These are phyloP conservation scores for Trypanosoma scelopori DNA, from an alignment of 208 protist genomes.

Conservation along the genomic window DNA sequence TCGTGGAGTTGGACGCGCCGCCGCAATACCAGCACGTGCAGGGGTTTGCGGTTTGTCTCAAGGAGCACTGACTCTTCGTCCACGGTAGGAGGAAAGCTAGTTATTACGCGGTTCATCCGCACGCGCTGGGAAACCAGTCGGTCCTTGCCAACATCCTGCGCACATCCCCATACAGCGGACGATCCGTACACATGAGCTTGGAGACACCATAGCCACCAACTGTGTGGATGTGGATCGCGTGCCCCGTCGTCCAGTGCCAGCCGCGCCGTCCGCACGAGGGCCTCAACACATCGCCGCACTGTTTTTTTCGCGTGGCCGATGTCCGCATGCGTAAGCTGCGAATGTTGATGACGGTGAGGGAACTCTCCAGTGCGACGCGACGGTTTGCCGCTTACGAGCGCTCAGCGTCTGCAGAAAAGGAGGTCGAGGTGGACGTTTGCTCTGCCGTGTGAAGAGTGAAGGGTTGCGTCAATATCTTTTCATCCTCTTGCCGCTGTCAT, in stretches of 20 bases:
- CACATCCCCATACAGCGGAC: background rate
- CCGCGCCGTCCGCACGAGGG: no score
- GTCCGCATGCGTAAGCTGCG: no score
- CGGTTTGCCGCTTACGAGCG: no score
- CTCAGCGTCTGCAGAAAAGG: no score
- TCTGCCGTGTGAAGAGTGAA: no score
- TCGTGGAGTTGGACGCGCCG: background rate
- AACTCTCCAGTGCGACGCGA: no score
- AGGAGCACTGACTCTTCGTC: background rate
- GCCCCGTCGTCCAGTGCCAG: background rate
- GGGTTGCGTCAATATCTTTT: no score
- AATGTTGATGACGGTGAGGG: no score
- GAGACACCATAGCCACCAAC: constrained; percentile 8
- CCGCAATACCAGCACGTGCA: background rate
- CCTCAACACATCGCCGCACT: no score
- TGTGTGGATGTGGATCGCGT: background rate
- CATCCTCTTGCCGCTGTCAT: no score
- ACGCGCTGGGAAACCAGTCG: background rate
- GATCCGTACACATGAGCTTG: constrained; percentile 3
- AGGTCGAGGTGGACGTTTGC: no score
- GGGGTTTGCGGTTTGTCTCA: background rate
- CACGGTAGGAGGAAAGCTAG: background rate
- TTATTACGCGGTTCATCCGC: background rate
- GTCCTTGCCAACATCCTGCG: background rate
- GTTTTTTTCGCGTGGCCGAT: no score